Conservation (phyloP, 768 basidiomycete genomes). For the Tulasnella sp. region DNA sequence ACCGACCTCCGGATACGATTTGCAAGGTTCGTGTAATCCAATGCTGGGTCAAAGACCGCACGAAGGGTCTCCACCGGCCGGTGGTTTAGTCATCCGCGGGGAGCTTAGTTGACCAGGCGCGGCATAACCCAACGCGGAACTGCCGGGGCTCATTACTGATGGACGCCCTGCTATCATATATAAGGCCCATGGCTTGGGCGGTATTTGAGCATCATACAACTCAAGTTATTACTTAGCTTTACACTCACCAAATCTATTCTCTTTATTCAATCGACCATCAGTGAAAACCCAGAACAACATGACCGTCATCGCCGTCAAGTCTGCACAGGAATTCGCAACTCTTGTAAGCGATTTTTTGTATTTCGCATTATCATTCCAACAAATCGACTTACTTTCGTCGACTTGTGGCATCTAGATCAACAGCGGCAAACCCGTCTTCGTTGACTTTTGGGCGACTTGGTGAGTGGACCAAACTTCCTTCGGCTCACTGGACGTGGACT, state of each 20-base stretch:
- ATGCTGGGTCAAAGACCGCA: background rate
- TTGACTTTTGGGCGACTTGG: conserved; percentile 18
- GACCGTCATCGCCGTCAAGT: background rate
- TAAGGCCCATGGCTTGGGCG: background rate
- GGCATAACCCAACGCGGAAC: background rate
- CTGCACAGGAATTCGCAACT: background rate
- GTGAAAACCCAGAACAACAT: background rate
- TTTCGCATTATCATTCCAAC: background rate
- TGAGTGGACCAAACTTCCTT: background rate
- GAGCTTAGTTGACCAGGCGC: background rate
- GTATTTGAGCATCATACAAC: background rate
- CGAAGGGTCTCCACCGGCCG: background rate
- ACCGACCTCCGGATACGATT: background rate
- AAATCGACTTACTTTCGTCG: background rate
- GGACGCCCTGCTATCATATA: background rate
- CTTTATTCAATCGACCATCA: background rate
- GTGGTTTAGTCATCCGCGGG: background rate
- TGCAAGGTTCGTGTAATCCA: background rate
- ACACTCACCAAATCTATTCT: background rate
- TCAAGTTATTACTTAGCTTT: background rate
- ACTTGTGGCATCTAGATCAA: background rate
- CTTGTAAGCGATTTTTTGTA: background rate
- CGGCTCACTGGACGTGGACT: background rate
- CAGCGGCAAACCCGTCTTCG: background rate
- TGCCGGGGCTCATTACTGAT: background rate